Percentiles rank a stretch among this genome's conserved stretches.
Evolutionary conservation across 345 rosid species (phyloP).

Genomic region (Raphanus sativus): DNA sequence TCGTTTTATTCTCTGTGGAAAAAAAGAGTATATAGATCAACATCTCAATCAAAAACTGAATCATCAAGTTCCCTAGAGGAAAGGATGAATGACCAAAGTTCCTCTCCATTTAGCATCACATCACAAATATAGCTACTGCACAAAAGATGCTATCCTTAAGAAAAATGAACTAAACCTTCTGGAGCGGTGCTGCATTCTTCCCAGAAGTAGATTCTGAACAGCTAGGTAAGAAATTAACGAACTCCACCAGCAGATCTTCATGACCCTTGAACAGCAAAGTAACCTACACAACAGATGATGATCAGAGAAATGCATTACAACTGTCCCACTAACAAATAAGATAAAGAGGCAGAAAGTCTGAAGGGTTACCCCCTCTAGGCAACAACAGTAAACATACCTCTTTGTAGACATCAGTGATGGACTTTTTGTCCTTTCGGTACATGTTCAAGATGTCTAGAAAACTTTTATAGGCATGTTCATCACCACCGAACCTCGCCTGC

Average conservation of each 20-base stretch:
- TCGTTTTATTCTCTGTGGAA: constrained; percentile 54
- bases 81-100: constrained; percentile 40
- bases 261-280: constrained; percentile 78
- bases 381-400: constrained; percentile 56
- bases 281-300: constrained; percentile 51
- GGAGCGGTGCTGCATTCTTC: constrained; percentile 54
- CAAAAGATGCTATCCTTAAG: constrained; percentile 8
- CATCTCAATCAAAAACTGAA: constrained; percentile 57
- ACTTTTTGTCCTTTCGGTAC: constrained; percentile 83
- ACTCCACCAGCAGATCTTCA: constrained; percentile 76
- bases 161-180: constrained; percentile 53
- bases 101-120: constrained; percentile 10
- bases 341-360: background rate
- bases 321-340: constrained; percentile 11
- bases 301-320: constrained; percentile 14
- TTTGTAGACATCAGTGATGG: constrained; percentile 73
- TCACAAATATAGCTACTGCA: background rate
- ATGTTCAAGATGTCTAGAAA: constrained; percentile 87
- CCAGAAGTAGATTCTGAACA: constrained; percentile 47
- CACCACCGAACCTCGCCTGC: constrained; percentile 84
- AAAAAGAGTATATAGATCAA: constrained; percentile 53
- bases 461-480: constrained; percentile 81
- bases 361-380: constrained; percentile 3
- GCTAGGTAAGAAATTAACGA: constrained; percentile 81
- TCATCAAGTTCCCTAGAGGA: constrained; percentile 51